Evolutionary conservation across 371 early-diverging fungal species (phyloP).

Genomic region (Lichtheimia hyalospora): DNA sequence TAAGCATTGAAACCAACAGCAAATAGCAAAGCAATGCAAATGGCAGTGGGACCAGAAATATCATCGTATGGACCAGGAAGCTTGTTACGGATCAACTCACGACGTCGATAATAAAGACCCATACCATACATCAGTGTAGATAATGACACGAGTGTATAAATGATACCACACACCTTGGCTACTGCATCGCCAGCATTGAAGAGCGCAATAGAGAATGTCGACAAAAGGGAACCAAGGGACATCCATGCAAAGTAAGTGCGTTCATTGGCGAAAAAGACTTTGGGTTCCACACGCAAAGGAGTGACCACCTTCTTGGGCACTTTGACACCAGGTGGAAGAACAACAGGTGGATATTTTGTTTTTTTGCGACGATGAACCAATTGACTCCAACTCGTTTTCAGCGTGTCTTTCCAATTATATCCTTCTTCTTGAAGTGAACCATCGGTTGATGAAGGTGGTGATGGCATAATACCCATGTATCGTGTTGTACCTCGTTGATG

Average conservation of each 20-base stretch:
- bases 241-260: constrained; percentile 97
- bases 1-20: constrained; percentile 91
- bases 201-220: constrained; percentile 77
- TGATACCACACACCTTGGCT: constrained; percentile 71
- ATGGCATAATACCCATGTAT: not conserved
- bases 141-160: constrained; percentile 81
- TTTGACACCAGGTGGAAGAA: constrained; percentile 52
- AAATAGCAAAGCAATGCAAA: constrained; percentile 84
- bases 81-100: constrained; percentile 69
- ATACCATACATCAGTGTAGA: constrained; percentile 87
- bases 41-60: constrained; percentile 78
- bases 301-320: constrained; percentile 70
- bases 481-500: not conserved
- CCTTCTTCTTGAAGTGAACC: not conserved
- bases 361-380: not conserved
- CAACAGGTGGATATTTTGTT: constrained; percentile 13
- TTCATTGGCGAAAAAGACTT: constrained; percentile 99
- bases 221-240: constrained; percentile 74
- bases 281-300: constrained; percentile 97
- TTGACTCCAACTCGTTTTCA: not conserved
- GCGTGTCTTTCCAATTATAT: not conserved
- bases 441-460: no score
- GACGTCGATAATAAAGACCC: constrained; percentile 93
- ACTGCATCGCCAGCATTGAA: constrained; percentile 85
- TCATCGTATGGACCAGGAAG: constrained; percentile 81